phyloP scores from a whole-genome alignment of 129 eudicot genomes.

The Logfia minima region DNA sequence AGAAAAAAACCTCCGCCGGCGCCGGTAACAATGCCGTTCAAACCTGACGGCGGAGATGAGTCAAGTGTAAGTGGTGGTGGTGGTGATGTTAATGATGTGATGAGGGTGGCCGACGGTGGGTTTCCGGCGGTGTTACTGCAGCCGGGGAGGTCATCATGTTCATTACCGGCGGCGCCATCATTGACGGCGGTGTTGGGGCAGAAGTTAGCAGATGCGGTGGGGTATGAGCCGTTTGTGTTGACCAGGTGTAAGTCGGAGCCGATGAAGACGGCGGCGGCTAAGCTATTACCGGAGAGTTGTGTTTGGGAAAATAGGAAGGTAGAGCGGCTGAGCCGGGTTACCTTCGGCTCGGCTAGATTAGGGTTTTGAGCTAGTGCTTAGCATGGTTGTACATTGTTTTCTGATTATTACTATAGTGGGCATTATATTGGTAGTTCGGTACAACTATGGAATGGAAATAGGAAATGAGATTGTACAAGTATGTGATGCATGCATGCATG shows the following conservation, averaged over 20 bases:
- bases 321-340: constrained; percentile 64
- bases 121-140: constrained; percentile 28
- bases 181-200: constrained; percentile 73
- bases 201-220: constrained; percentile 67
- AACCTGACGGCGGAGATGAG: constrained; percentile 23
- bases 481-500: constrained; percentile 31
- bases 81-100: constrained; percentile 9
- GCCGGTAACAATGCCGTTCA: constrained; percentile 18
- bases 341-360: constrained; percentile 65
- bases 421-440: constrained; percentile 14
- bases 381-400: constrained; percentile 39
- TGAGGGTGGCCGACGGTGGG: constrained; percentile 24
- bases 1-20: constrained; percentile 35
- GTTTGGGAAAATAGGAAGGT: constrained; percentile 75
- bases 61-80: constrained; percentile 4
- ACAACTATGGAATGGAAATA: constrained; percentile 9
- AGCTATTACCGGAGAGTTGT: constrained; percentile 67
- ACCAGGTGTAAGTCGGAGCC: constrained; percentile 98
- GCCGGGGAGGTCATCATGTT: constrained; percentile 75
- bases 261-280: constrained; percentile 72
- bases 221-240: constrained; percentile 83
- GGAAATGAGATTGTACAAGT: constrained; percentile 28
- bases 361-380: constrained; percentile 57
- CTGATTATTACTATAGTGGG: neutral
- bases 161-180: constrained; percentile 48